Evolutionary conservation across 768 basidiomycete species (phyloP).

Genomic region (Pisolithus orientalis): DNA sequence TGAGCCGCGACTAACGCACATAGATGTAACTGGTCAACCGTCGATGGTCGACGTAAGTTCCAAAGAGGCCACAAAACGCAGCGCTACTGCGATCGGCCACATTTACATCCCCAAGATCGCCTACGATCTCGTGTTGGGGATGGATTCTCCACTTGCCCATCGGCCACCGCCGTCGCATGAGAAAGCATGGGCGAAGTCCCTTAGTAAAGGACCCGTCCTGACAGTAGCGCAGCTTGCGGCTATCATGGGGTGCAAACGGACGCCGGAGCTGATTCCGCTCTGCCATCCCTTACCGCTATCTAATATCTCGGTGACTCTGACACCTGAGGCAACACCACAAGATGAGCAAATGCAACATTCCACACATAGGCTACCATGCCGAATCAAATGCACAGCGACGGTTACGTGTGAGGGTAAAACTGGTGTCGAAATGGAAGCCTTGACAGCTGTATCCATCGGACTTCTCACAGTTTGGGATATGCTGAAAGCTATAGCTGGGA

Average conservation of each 20-base stretch:
- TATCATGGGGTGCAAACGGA: slow-evolving; percentile 84
- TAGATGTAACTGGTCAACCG: slow-evolving; percentile 64
- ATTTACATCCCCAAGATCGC: slow-evolving; percentile 64
- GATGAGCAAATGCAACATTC: background rate
- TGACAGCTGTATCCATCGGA: slow-evolving; percentile 75
- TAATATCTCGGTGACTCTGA: slow-evolving; percentile 59
- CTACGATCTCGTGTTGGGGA: slow-evolving; percentile 52
- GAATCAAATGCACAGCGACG: slow-evolving; percentile 58
- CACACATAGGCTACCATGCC: slow-evolving; percentile 27
- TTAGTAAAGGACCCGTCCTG: slow-evolving; percentile 62
- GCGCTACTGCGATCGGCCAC: slow-evolving; percentile 68
- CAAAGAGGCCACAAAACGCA: slow-evolving; percentile 57
- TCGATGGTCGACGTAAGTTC: slow-evolving; percentile 78
- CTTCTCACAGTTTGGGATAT: slow-evolving; percentile 89
- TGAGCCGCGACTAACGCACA: slow-evolving; percentile 50
- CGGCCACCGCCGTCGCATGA: slow-evolving; percentile 14
- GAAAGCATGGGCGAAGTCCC: slow-evolving; percentile 43
- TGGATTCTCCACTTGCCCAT: slow-evolving; percentile 2
- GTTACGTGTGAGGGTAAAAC: slow-evolving; percentile 77
- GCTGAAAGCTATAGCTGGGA: slow-evolving; percentile 87
- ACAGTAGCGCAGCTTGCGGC: slow-evolving; percentile 79
- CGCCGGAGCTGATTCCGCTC: slow-evolving; percentile 76
- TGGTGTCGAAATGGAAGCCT: slow-evolving; percentile 91
- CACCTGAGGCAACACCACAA: slow-evolving; percentile 32
- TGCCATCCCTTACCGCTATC: slow-evolving; percentile 81